Evolutionary conservation across 2,329 filamentous ascomycete species (phyloP).

Genomic region (Harringtonia aguacate): DNA sequence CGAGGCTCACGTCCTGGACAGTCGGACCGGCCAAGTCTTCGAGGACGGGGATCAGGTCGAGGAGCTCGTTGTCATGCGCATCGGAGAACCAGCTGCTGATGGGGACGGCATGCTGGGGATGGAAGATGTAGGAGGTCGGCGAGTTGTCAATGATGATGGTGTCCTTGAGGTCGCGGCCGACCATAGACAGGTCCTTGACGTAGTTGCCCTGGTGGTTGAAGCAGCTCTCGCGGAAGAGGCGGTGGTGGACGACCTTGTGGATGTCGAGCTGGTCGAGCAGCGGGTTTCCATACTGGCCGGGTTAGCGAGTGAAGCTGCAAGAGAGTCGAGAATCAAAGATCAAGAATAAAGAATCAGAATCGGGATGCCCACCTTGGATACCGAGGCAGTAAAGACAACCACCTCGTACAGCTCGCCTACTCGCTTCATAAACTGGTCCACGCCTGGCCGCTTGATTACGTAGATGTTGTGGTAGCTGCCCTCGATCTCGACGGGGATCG

Average conservation of each 20-base stretch:
- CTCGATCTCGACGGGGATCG: slow-evolving; percentile 97
- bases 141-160: slow-evolving; percentile 99
- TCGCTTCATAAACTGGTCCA: slow-evolving; percentile 97
- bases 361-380: slow-evolving; percentile 68
- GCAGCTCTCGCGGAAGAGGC: slow-evolving; percentile 94
- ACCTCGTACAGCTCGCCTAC: slow-evolving; percentile 97
- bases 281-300: slow-evolving; percentile 71
- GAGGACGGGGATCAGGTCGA: slow-evolving; percentile 94
- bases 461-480: slow-evolving; percentile 99
- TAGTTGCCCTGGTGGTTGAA: slow-evolving; percentile 99
- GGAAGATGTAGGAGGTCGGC: slow-evolving; percentile 98
- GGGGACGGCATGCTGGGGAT: slow-evolving; percentile 94
- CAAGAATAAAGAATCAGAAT: no score
- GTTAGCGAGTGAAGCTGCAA: slow-evolving; percentile 8
- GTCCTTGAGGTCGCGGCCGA: slow-evolving; percentile 88
- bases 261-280: slow-evolving; percentile 94
- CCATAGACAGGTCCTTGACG: slow-evolving; percentile 96
- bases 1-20: slow-evolving; percentile 92
- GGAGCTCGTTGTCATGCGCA: slow-evolving; percentile 95
- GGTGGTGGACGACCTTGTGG: slow-evolving; percentile 90
- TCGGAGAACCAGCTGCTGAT: slow-evolving; percentile 99
- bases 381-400: slow-evolving; percentile 95
- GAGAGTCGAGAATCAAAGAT: no score
- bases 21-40: slow-evolving; percentile 86
- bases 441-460: slow-evolving; percentile 97